phyloP scores from a whole-genome alignment of 1,284 basidiomycete species.

The Ustilago hordei region DNA sequence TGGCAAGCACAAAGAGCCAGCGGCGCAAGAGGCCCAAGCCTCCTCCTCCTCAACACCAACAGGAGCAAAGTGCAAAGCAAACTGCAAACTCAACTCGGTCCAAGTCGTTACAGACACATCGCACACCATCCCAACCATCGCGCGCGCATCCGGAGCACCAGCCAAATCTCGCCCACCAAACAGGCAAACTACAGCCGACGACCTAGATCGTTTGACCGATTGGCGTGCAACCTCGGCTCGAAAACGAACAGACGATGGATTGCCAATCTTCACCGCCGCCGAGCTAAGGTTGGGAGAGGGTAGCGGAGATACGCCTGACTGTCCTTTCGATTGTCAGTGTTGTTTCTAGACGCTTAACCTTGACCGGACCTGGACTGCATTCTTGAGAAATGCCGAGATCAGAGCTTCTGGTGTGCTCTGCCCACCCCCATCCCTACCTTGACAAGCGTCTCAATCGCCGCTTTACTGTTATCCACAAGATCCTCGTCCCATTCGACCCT shows the following conservation, averaged over 20 bases:
- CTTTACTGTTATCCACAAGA: slow-evolving; percentile 78
- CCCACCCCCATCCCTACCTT: slow-evolving; percentile 72
- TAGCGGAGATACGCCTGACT: slow-evolving; percentile 15
- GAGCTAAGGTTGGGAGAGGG: slow-evolving; percentile 29
- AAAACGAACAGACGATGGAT: slow-evolving; percentile 36
- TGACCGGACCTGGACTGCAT: too few relatives aligned
- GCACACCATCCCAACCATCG: neutral
- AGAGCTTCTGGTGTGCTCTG: slow-evolving; percentile 1
- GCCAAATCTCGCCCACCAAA: neutral
- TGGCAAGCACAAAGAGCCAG: too few relatives aligned
- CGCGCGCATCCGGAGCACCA: neutral
- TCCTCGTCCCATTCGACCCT: slow-evolving; percentile 90
- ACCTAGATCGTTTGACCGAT: slow-evolving; percentile 32
- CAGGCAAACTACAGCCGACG: neutral
- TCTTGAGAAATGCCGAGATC: neutral
- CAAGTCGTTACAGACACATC: slow-evolving; percentile 29
- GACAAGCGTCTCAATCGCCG: slow-evolving; percentile 79
- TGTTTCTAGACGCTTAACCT: slow-evolving; percentile 13
- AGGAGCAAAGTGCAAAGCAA: neutral
- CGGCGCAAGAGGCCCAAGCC: neutral
- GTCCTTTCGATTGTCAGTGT: slow-evolving; percentile 49
- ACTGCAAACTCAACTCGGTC: slow-evolving; percentile 3
- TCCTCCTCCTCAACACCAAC: neutral
- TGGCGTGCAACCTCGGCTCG: slow-evolving; percentile 10
- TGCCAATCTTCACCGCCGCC: slow-evolving; percentile 26